Conservation (phyloP, 805 yeast genomes). For the Sugiyamaella marilandica region DNA sequence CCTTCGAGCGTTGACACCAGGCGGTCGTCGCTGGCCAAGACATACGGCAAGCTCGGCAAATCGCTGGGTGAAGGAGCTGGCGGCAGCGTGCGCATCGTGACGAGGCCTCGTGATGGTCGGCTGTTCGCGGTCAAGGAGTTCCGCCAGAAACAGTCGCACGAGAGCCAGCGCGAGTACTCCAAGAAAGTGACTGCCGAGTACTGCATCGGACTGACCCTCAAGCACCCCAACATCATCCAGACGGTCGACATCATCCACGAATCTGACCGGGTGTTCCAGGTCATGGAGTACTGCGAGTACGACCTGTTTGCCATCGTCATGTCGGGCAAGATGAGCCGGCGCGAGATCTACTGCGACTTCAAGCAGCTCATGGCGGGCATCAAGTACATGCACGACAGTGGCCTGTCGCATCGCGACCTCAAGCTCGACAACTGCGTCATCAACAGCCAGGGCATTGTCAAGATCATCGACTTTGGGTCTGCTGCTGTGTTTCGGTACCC, state of each 20-base stretch:
- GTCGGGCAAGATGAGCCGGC: conserved; percentile 79
- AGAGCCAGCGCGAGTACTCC: conserved; percentile 78
- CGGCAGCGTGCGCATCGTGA: conserved; percentile 76
- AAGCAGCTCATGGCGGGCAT: conserved; percentile 81
- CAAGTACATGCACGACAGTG: conserved; percentile 73
- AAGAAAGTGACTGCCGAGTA: conserved; percentile 92
- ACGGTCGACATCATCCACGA: conserved; percentile 90
- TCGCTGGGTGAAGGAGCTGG: conserved; percentile 94
- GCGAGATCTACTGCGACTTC: conserved; percentile 83
- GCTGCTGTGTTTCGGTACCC: conserved; percentile 91
- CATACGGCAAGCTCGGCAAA: conserved; percentile 79
- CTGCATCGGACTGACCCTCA: conserved; percentile 86
- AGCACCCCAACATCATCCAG: conserved; percentile 85
- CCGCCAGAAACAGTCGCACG: conserved; percentile 67
- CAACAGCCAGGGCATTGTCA: conserved; percentile 74
- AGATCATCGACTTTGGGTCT: conserved; percentile 88
- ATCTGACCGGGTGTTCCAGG: conserved; percentile 78
- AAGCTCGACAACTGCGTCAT: conserved; percentile 92
- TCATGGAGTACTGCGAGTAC: conserved; percentile 91
- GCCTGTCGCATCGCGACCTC: conserved; percentile 86
- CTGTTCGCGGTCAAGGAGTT: conserved; percentile 92
- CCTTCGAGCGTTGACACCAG: conserved; percentile 19
- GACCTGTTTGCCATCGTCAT: conserved; percentile 92
- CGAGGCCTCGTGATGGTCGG: conserved; percentile 57
- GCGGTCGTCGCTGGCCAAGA: conserved; percentile 42